Evolutionary conservation across 139 green algal genomes (phyloP).

Genomic region (Medakamo hakoo): DNA sequence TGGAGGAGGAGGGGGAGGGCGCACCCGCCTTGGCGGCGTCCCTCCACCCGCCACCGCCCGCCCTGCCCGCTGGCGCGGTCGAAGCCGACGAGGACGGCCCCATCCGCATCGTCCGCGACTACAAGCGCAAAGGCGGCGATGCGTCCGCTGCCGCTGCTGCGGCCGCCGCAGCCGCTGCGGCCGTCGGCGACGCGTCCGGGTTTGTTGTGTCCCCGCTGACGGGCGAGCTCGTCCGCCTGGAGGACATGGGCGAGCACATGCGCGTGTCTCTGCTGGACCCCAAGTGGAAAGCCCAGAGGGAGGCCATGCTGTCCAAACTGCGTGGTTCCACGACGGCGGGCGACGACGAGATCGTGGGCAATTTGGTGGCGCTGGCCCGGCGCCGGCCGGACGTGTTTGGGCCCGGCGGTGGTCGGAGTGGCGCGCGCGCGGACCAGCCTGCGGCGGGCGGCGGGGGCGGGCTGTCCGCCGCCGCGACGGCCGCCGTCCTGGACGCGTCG

Average conservation of each 20-base stretch:
- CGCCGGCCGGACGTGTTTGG: slow-evolving; percentile 93
- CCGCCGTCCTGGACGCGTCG: slow-evolving; percentile 6
- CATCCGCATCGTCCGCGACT: slow-evolving; percentile 80
- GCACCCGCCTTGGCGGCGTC: not conserved
- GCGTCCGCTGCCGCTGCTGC: slow-evolving; percentile 10
- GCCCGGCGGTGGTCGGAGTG: slow-evolving; percentile 50
- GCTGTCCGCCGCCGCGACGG: slow-evolving; percentile 13
- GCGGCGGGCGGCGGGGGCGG: slow-evolving; percentile 17
- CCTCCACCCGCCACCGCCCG: slow-evolving; percentile 5
- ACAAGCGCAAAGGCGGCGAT: slow-evolving; percentile 42
- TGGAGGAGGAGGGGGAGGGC: not conserved
- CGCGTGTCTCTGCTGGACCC: slow-evolving; percentile 77
- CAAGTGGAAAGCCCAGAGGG: slow-evolving; percentile 80
- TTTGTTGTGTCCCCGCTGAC: slow-evolving; percentile 93
- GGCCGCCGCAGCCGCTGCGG: not conserved
- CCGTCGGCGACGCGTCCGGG: slow-evolving; percentile 23
- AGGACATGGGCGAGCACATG: slow-evolving; percentile 84
- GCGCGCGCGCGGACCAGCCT: slow-evolving; percentile 51
- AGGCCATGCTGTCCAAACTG: slow-evolving; percentile 87
- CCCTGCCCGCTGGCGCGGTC: slow-evolving; percentile 1
- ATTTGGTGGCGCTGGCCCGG: slow-evolving; percentile 67
- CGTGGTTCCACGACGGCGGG: slow-evolving; percentile 48
- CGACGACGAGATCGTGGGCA: slow-evolving; percentile 88
- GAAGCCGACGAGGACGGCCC: slow-evolving; percentile 19
- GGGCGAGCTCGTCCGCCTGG: slow-evolving; percentile 56